A percentile compares a stretch with the other conserved stretches of the same genome.
Evolutionary conservation across 345 rosid species (phyloP).

Genomic region (Syzygium aromaticum): DNA sequence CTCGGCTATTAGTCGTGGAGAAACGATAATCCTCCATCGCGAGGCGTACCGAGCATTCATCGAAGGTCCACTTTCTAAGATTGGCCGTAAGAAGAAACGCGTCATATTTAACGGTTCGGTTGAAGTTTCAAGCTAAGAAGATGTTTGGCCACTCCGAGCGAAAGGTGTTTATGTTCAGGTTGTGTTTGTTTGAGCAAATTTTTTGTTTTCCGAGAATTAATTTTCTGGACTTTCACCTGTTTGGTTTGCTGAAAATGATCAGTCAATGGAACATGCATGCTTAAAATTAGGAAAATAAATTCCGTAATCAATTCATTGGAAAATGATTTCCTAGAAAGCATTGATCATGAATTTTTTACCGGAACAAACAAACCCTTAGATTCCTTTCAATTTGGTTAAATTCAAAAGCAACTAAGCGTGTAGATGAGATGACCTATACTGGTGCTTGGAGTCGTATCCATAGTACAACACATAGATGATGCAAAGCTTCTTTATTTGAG

Average conservation of each 20-base stretch:
- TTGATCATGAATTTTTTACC: neutral
- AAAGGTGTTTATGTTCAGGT: neutral
- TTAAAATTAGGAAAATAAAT: neutral
- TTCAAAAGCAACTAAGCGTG: neutral
- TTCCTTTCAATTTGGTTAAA: neutral
- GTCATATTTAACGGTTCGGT: neutral
- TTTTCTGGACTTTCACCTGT: accelerated
- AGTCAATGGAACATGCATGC: neutral
- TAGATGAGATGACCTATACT: neutral
- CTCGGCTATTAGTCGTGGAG: neutral
- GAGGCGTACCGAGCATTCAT: neutral
- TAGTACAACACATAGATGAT: neutral
- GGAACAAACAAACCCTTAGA: neutral
- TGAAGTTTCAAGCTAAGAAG: neutral
- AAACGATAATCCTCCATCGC: accelerated
- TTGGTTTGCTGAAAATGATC: neutral
- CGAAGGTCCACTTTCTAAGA: neutral
- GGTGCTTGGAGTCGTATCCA: neutral
- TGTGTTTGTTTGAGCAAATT: neutral
- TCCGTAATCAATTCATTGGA: neutral
- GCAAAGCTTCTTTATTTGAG: neutral
- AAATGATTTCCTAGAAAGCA: neutral
- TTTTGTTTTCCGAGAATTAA: neutral
- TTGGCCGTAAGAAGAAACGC: neutral
- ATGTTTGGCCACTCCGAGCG: neutral